These are phyloP conservation scores for Cadophora sp. DNA, from an alignment of 2,329 filamentous ascomycete genomes.

Conservation along the genomic window DNA sequence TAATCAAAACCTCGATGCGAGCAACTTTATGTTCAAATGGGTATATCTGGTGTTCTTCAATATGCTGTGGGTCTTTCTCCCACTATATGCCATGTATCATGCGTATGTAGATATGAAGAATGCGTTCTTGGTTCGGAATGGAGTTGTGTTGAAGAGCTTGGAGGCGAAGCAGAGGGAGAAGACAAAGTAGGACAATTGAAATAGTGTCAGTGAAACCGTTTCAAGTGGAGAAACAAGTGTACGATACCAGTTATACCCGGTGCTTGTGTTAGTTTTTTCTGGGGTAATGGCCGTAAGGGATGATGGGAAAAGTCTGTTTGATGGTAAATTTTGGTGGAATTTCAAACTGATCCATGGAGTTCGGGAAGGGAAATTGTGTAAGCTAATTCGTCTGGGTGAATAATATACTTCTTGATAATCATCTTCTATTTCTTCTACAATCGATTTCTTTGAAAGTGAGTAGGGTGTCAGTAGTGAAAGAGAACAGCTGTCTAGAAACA, in stretches of 20 bases:
- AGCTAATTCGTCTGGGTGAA: too few species aligned
- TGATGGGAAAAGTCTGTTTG: too few species aligned
- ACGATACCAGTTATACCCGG: not conserved
- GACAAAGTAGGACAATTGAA: not conserved
- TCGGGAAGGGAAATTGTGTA: too few species aligned
- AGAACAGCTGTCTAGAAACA: too few species aligned
- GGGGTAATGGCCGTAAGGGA: not conserved
- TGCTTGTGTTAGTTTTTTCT: not conserved
- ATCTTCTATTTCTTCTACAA: too few species aligned
- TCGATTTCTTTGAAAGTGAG: too few species aligned
- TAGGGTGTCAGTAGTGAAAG: too few species aligned
- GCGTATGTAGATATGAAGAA: constrained; percentile 60
- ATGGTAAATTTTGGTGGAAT: too few species aligned
- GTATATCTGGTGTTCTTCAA: constrained; percentile 75
- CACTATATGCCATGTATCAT: constrained; percentile 63
- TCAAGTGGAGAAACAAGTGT: not conserved
- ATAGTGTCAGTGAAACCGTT: too few species aligned
- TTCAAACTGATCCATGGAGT: too few species aligned
- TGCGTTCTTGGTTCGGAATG: constrained; percentile 54
- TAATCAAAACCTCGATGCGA: constrained; percentile 66
- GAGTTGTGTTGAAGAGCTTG: constrained; percentile 36
- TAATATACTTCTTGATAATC: too few species aligned
- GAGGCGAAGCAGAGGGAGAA: constrained; percentile 41
- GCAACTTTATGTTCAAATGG: constrained; percentile 69
- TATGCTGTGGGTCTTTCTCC: constrained; percentile 70